Conservation (phyloP, 148 eudicot genomes). For the Amaranthus hypochondriacus region DNA sequence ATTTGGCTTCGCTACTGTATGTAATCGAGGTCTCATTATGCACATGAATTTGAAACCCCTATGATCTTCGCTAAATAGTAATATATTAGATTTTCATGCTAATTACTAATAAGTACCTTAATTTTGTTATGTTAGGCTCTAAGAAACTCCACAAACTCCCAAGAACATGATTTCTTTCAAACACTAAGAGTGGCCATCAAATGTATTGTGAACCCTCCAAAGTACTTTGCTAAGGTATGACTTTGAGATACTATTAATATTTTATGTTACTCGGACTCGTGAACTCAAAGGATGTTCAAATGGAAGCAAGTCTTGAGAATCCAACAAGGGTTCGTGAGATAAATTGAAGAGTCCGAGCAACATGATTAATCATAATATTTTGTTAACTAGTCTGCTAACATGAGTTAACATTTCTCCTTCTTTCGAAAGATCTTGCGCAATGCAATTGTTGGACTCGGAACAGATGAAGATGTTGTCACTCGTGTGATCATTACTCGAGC, state of each 20-base stretch:
- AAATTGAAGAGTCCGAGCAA: too few relatives aligned
- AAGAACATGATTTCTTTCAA: conserved; percentile 37
- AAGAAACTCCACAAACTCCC: conserved; percentile 27
- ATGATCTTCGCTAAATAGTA: background rate
- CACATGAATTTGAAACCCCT: too few relatives aligned
- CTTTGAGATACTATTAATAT: background rate
- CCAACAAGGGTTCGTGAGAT: too few relatives aligned
- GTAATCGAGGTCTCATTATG: too few relatives aligned
- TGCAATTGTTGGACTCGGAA: conserved; percentile 38
- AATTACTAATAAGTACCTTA: background rate
- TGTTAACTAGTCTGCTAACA: background rate
- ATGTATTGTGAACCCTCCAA: conserved; percentile 39
- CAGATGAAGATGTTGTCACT: conserved; percentile 46
- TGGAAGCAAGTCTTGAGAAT: too few relatives aligned
- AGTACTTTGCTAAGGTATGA: conserved; percentile 47
- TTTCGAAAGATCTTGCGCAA: conserved; percentile 27
- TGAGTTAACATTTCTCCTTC: background rate
- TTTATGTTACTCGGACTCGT: too few relatives aligned
- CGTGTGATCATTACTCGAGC: conserved; percentile 48
- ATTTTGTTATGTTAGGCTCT: conserved; percentile 29
- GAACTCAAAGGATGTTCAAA: too few relatives aligned
- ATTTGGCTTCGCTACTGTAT: too few relatives aligned
- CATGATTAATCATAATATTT: too few relatives aligned
- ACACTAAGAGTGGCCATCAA: conserved; percentile 39
- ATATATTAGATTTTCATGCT: background rate